Base-by-base conservation (phyloP, 352 stramenopile genomes). In the Blastocystis sp. region DNA sequence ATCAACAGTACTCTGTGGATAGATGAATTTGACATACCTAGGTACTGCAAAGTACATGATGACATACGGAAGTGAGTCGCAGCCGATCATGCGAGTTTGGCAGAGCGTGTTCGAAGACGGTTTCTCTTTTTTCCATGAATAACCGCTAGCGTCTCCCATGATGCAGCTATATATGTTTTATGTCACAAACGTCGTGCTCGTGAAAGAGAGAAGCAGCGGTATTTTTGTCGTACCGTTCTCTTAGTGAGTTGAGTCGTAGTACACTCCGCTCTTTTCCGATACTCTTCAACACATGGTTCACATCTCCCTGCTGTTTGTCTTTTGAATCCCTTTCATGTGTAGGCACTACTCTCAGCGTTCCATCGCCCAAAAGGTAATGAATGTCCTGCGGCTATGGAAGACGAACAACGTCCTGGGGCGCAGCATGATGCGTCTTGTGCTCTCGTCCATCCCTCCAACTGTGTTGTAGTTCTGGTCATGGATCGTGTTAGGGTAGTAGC, bases 101-200 rank as follows among this genome's bases (percentile, higher is more conserved):
- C 52, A 40, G 54, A 59, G 69, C 42, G 60, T 84, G 54, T 68
- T 68, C 45, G 24, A 24, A 11, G 34, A 34, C 45, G 45, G 74
- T 84, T 7, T 38, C 21, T 28, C 24, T 68, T 42, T 68, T 6
- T 42, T 28, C 66, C 28, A 0, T 57, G 2, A 34, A 14, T 84
- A 3, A 84, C 7, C 2, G 0, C 1, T 70, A 84, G 74, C 28
- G 24, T 57, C 54, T 0, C 66, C 40, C 14, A 54, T 59, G 28
- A 84, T 54, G 34, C 65, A 68, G 66, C 45, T 84, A 9, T 68
- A 84, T 69, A 17, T 69, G 24, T 84, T 84, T 38, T 84, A 70
- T 52, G 28, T 84, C 14, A 28, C 57, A 60, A 84, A 84, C 34
- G 52, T 24, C 24, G 38, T 84, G 19, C 57, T 84, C 1, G 74